Conservation (phyloP, 2,329 filamentous ascomycete species). For the Cladosporium sp. region DNA sequence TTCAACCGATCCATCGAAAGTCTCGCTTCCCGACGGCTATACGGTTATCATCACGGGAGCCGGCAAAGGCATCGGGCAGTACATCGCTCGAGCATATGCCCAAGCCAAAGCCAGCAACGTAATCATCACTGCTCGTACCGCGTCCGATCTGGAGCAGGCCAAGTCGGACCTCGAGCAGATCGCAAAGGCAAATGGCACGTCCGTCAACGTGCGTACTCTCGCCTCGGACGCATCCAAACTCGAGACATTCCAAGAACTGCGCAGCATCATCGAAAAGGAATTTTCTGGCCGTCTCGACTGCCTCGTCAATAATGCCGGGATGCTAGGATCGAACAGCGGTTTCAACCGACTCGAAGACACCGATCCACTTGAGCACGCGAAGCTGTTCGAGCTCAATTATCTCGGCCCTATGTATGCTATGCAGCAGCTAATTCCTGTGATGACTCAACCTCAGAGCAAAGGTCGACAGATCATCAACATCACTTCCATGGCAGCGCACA, state of each 20-base stretch:
- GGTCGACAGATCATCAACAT: conserved; percentile 15
- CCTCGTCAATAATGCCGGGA: conserved; percentile 16
- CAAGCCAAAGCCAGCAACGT: conserved; percentile 17
- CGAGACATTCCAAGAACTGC: conserved; percentile 7
- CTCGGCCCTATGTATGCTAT: conserved; percentile 7
- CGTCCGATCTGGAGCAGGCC: conserved; percentile 9
- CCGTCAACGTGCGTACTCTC: background rate
- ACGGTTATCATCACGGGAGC: conserved; percentile 18
- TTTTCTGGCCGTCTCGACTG: conserved; percentile 7
- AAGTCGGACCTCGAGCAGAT: conserved; percentile 1
- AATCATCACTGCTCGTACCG: conserved; percentile 16
- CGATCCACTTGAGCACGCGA: conserved; percentile 1
- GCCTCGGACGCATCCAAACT: conserved; percentile 9
- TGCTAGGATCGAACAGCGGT: conserved; percentile 8
- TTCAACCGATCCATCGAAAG: conserved; percentile 17
- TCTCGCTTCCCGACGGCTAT: conserved; percentile 15
- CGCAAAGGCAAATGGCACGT: background rate
- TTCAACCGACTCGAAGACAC: conserved; percentile 4
- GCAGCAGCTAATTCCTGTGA: conserved; percentile 5
- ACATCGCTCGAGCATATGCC: conserved; percentile 16
- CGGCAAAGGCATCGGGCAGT: conserved; percentile 17
- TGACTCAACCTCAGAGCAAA: background rate
- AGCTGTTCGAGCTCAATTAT: conserved; percentile 8
- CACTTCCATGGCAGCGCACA: conserved; percentile 16
- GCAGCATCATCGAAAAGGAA: conserved; percentile 9